A percentile compares a stretch with the other conserved stretches of the same genome.
Evolutionary conservation across 306 rosid species (phyloP).

Genomic region (Echinosophora koreensis): DNA sequence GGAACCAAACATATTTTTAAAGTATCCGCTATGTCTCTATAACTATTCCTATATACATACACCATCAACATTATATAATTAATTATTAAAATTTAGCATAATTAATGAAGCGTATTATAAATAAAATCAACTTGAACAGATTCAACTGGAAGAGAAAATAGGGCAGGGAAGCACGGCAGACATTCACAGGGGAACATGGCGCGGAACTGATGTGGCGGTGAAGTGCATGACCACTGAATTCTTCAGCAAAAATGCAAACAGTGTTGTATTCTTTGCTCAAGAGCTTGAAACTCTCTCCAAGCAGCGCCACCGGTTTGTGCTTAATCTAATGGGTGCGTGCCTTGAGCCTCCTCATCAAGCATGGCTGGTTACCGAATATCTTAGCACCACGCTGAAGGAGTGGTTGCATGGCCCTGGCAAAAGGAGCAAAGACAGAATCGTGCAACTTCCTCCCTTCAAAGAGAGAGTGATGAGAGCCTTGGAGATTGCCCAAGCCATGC

Average conservation of each 20-base stretch:
- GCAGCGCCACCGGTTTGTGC: constrained; percentile 76
- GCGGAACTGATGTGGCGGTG: constrained; percentile 79
- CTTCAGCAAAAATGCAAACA: constrained; percentile 62
- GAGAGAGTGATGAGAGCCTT: constrained; percentile 63
- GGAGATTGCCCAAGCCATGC: constrained; percentile 84
- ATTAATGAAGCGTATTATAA: constrained; percentile 4
- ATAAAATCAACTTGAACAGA: constrained; percentile 40
- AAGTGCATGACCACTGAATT: constrained; percentile 68
- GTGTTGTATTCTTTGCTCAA: constrained; percentile 65
- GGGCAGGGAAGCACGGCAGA: constrained; percentile 80
- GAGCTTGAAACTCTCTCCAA: constrained; percentile 72
- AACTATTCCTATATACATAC: too few species aligned
- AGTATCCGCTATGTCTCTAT: too few species aligned
- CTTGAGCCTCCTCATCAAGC: constrained; percentile 76
- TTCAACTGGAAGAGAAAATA: constrained; percentile 66
- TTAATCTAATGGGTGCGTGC: constrained; percentile 82
- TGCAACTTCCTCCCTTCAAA: constrained; percentile 59
- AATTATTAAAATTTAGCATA: background rate
- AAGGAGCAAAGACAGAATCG: constrained; percentile 50
- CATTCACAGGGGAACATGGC: constrained; percentile 74
- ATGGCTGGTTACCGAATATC: constrained; percentile 73
- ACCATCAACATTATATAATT: background rate
- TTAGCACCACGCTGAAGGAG: constrained; percentile 63
- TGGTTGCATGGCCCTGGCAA: constrained; percentile 82
- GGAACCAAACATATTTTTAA: too few species aligned